Base-by-base conservation (phyloP, 169 alveolate genomes). In the Perkinsus olseni region DNA sequence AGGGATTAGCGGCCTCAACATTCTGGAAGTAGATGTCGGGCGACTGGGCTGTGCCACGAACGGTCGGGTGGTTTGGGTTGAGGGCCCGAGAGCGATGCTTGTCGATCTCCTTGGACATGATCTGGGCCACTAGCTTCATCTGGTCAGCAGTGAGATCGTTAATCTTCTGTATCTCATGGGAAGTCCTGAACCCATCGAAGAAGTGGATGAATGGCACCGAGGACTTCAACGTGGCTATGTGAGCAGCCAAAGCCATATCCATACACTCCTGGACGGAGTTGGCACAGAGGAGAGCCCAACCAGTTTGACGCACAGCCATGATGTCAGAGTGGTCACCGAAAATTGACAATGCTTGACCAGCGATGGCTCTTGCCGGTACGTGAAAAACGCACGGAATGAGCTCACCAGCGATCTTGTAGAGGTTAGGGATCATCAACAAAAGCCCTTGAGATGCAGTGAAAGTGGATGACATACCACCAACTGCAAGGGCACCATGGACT, bases 341-440 rank as follows among this genome's bases (percentile, higher is more conserved):
- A 92, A 95, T 95, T 74, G 96, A 93, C 45, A 95, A 94, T 34
- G 96, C 95, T 90, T 95, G 95, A 28, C 96, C 95, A 0, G 96
- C 96, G 0, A 95, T 48, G 6, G 96, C 96, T 38, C 96, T 93
- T 0, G 96, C 96, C 6, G 96, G 93, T 24, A 95, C 96, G 34
- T 95, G 96, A 93, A 95, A 93, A 38, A 95, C 96, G 92, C 96
- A 94, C 34, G 96, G 96, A 91, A 93, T 93, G 74, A 95, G 94
- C 93, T 95, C 96, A 0, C 96, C 96, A 6, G 96, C 96, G 74
- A 95, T 94, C 90, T 95, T 95, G 93, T 94, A 95, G 96, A 94
- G 94, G 93, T 93, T 93, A 74, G 96, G 96, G 91, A 95, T 95
- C 96, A 95, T 95, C 62, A 95, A 74, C 17, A 95, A 92, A 51